Evolutionary conservation across 2,329 filamentous ascomycete genomes (phyloP).

Genomic region (Beauveria sp.): DNA sequence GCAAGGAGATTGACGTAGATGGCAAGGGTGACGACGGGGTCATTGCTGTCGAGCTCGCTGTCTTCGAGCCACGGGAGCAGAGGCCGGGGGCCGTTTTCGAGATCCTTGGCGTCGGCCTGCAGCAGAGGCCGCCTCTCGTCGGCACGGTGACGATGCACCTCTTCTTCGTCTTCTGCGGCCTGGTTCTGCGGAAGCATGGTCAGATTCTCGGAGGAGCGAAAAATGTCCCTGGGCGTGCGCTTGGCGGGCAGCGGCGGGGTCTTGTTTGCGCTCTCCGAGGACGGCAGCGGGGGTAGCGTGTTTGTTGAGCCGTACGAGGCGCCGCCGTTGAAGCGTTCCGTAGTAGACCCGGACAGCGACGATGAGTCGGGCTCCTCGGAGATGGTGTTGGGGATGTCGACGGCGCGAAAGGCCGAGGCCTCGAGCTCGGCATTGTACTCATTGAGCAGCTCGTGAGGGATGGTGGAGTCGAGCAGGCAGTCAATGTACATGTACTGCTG

Average conservation of each 20-base stretch:
- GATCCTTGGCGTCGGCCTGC: constrained; percentile 27
- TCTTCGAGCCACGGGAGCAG: constrained; percentile 65
- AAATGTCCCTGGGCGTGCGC: constrained; percentile 82
- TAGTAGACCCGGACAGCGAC: constrained; percentile 22
- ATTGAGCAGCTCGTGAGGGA: constrained; percentile 86
- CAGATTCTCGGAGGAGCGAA: constrained; percentile 63
- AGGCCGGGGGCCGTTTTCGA: constrained; percentile 27
- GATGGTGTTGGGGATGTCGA: constrained; percentile 66
- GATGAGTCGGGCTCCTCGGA: constrained; percentile 52
- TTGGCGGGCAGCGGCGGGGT: constrained; percentile 47
- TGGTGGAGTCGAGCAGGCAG: constrained; percentile 77
- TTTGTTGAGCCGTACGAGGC: constrained; percentile 24
- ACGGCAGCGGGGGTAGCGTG: constrained; percentile 15
- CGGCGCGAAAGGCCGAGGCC: constrained; percentile 42
- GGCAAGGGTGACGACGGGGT: constrained; percentile 72
- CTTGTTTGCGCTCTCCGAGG: constrained; percentile 2
- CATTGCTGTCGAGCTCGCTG: constrained; percentile 62
- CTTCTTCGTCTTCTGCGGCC: constrained; percentile 34
- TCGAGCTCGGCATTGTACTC: constrained; percentile 66
- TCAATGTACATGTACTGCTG: constrained; percentile 94
- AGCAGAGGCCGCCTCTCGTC: constrained; percentile 7
- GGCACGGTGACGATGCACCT: constrained; percentile 24
- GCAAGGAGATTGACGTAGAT: constrained; percentile 81
- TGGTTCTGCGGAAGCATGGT: constrained; percentile 49
- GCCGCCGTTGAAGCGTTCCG: constrained; percentile 17